Base-by-base conservation (phyloP, 192 early-diverging fungal species). In the Linnemannia schmuckeri region DNA sequence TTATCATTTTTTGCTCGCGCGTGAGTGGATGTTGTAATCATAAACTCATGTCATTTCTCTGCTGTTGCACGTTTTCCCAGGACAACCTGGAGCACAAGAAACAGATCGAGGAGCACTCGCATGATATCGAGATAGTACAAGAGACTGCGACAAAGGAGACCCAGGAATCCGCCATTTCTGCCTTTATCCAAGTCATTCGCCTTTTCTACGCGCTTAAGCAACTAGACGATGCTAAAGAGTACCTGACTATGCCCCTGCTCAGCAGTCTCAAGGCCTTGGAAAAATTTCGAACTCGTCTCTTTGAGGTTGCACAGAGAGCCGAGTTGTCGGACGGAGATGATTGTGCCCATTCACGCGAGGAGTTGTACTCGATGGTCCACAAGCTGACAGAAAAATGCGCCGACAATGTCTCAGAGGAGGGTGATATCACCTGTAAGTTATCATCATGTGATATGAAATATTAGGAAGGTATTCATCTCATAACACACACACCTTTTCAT, bases 141-240 rank as follows among this genome's bases (percentile, higher is more conserved):
- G 61, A 66, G 9, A 66, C 27, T 35, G 30, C 30, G 30, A 35
- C 30, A 33, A 66, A 33, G 12, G 61, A 66, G 61, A 33, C 61
- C 3, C 61, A 66, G 3, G 61, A 75, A 7, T 38, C 22, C 18
- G 27, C 54, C 12, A 22, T 20, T 20, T 17, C 5, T 5, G 27
- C 49, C 0, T 41, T 75, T 40, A 75, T 75, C 38, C 74, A 75
- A 2, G 10, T 75, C 33, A 33, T 75, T 2, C 46, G 52, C n/a
- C 74, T 75, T 18, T 75, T 75, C 35, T 75, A 75, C 33, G 74
- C 52, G 1, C 74, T 75, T 24, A 75, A 75, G 49, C 49, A 75
- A 24, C 74, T 75, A 6, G 52, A 75, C 15, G 54, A 40, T n/a
- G 74, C 37, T 17, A 35, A 35, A 17, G 54, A 75, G 17, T 40